Base-by-base conservation (phyloP, 1,284 basidiomycete genomes). In the Heterobasidion occidentale region DNA sequence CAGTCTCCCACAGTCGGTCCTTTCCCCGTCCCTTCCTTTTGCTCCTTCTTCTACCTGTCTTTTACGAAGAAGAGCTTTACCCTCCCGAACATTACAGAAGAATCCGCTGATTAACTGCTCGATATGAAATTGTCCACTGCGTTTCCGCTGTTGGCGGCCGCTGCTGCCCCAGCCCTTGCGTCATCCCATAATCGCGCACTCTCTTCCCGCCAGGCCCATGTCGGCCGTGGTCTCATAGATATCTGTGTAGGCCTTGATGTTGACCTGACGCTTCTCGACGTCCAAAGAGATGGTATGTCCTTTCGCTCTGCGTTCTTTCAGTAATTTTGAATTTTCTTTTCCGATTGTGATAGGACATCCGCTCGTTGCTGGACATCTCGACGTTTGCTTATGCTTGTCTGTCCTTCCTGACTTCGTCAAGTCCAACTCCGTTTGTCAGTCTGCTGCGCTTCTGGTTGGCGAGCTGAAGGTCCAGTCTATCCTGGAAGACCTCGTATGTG, bases 381-480 rank as follows among this genome's bases (percentile, higher is more conserved):
- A 63, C 56, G 54, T 62, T 44, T 62, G 62, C 55, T 58, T 64
- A 19, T 64, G 63, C 46, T 35, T 64, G 15, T 64, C 63, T 20
- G 35, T 62, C 42, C 56, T 64, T 19, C 60, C 62, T 12, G 60
- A 60, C 27, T 64, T 64, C 59, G 50, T 62, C 53, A 58, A 57
- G 45, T 53, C 47, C 53, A 55, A 64, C 53, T 49, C 52, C 7
- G 56, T 59, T 12, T 57, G 55, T n/a, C 54, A 63, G 50, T 47
- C 54, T 11, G 63, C 59, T 2, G 51, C 52, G 51, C 20, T 35
- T 14, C 52, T 58, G 9, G 36, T 58, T 49, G 61, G 59, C 44
- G 48, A 56, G 35, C 54, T 46, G 2, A 33, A 57, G 35, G 59
- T 61, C n/a, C 42, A 34, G 17, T 44, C 46, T 11, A 55, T 56